A percentile compares a stretch with the other conserved stretches of the same genome.
Conservation (phyloP, 2,329 filamentous ascomycete species). For the Fusarium austroafricanum region DNA sequence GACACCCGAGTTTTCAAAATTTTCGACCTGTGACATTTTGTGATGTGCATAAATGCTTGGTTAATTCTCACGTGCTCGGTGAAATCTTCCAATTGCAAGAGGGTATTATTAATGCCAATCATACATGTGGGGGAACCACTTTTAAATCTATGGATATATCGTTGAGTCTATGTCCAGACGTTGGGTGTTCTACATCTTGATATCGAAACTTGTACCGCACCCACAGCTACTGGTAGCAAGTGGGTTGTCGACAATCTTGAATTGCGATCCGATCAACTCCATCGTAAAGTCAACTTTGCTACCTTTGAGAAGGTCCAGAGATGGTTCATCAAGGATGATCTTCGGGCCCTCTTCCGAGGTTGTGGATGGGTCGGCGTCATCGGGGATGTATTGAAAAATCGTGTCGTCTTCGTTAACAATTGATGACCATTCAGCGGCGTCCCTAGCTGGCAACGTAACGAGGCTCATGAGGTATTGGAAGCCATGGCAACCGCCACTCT, state of each 20-base stretch:
- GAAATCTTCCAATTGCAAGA: not conserved
- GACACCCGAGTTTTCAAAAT: conserved; percentile 53
- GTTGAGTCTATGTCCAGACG: not conserved
- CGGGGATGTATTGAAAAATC: conserved; percentile 78
- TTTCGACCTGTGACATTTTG: conserved; percentile 33
- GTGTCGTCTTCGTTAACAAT: conserved; percentile 80
- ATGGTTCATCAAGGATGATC: conserved; percentile 88
- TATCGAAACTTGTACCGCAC: conserved; percentile 97
- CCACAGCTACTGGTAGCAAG: conserved; percentile 93
- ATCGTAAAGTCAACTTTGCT: conserved; percentile 97
- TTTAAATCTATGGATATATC: conserved; percentile 25
- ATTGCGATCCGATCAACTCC: conserved; percentile 89
- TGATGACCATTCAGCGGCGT: conserved; percentile 50
- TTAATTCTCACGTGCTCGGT: not conserved
- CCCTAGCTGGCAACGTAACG: conserved; percentile 66
- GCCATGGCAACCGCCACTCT: conserved; percentile 94
- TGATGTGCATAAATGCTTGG: not conserved
- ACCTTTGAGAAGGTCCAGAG: conserved; percentile 87
- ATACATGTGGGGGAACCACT: conserved; percentile 12
- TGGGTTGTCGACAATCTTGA: conserved; percentile 96
- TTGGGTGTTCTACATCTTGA: conserved; percentile 69
- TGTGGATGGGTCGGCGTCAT: conserved; percentile 52
- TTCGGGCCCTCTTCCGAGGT: conserved; percentile 66
- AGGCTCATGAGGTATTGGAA: conserved; percentile 98
- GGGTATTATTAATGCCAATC: conserved; percentile 36